Base-by-base conservation (phyloP, 768 basidiomycete species). In the Holtermanniella nyarrowii region DNA sequence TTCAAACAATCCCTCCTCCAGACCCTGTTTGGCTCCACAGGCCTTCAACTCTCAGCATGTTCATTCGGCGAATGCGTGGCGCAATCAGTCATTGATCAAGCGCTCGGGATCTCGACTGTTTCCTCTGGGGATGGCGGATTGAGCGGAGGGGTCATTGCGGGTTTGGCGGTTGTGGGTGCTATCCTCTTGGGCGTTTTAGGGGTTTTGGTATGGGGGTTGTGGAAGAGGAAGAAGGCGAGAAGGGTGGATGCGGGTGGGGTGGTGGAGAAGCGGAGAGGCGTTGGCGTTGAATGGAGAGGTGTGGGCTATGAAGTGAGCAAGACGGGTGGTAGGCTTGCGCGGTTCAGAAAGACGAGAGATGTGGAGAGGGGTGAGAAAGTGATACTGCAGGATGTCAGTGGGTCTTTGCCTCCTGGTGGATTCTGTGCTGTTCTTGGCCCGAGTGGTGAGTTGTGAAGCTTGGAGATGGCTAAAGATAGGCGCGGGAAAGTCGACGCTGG, bases 371-470 rank as follows among this genome's bases (percentile, higher is more conserved):
- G 78, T 53, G 80, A 82, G 45, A 80, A 83, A 61, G 74, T 79
- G 31, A 77, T 95, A 14, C 74, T 96, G 39, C 81, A 87, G 62
- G 74, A 74, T 39, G 76, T 89, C 25, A 80, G 73, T 44, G 91
- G 90, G 0, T 69, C 72, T 10, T 79, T 93, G n/a, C 72, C 74
- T 2, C 80, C 87, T 0, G 89, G 91, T 10, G 79, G 85, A 55
- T 81, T 95, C 76, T 82, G 88, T 78, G 86, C 86, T n/a, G 80
- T 95, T 50, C 78, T 96, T 2, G 91, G 91, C 0, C 89, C 91
- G 0, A 86, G 85, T 59, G 90, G 89, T 76, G 62, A 56, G 72
- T 73, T 16, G 4, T 46, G 23, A n/a, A 7, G 42, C 16, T 7
- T 10, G 5, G 16, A 23, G 7, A 5, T 7, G 20, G 42, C n/a